Base-by-base conservation (phyloP, 177 flowering plant species). In the Tripterygium wilfordii region DNA sequence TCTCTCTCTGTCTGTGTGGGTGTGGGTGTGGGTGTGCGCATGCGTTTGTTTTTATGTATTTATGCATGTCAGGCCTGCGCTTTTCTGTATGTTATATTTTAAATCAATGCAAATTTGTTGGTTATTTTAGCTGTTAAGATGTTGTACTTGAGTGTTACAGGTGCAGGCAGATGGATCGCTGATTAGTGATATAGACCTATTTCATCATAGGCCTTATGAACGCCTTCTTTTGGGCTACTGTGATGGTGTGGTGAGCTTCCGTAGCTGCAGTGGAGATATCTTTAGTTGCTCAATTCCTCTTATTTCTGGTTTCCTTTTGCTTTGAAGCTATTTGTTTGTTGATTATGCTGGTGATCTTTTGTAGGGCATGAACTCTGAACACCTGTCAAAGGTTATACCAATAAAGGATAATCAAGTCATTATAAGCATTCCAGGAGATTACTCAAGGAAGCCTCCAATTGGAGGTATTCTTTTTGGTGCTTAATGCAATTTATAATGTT, bases 121-220 rank as follows among this genome's bases (percentile, higher is more conserved):
- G n/a, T n/a, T n/a, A n/a, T n/a, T n/a, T n/a, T n/a, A n/a, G n/a
- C n/a, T n/a, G n/a, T n/a, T n/a, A n/a, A n/a, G n/a, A n/a, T 38
- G 25, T 28, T 7, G 5, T 42, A 21, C 36, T 36, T 18, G n/a
- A 40, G 4, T 31, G 8, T 38, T 64, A 21, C 68, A 92, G 98
- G 94, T 92, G 24, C 84, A 76, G 63, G 50, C 69, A 33, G 88
- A 86, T 63, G 97, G 95, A 30, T 77, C 82, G 23, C 60, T 86
- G 72, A 72, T 83, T 36, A 48, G 84, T 66, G 96, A 92, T 44
- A 42, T 92, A 37, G 99, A 92, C 55, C 83, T 88, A 33, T 80
- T 82, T 53, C 99, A 86, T 70, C 97, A 89, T 57, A 77, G 84
- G 45, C 97, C 99, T 22, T 92, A 92, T 66, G 99, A 92, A 50